A percentile compares a stretch with the other conserved stretches of the same genome.
phyloP scores from a whole-genome alignment of 2,329 filamentous ascomycete species.

The Colletotrichum costaricense region DNA sequence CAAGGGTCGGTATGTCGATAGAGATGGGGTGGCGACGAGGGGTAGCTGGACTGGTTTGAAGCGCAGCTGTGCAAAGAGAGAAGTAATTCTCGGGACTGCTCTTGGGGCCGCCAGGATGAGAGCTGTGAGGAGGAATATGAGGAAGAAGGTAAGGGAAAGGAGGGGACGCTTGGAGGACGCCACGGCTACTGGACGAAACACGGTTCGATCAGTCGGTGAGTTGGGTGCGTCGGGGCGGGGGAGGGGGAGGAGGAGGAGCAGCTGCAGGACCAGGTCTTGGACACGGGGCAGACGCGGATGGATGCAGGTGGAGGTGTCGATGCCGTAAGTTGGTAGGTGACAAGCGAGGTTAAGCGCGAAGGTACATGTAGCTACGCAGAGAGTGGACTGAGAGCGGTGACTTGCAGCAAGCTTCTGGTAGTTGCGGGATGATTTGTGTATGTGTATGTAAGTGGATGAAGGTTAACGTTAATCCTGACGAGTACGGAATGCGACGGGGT shows the following conservation, averaged over 20 bases:
- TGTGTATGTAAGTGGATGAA: conserved; percentile 10
- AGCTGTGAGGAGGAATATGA: conserved; percentile 66
- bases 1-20: conserved; percentile 46
- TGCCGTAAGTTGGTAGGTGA: not conserved
- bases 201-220: conserved; percentile 20
- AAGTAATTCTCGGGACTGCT: conserved; percentile 67
- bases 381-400: conserved; percentile 23
- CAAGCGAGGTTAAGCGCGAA: not conserved
- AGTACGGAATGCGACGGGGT: not conserved
- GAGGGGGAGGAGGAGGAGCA: conserved; percentile 22
- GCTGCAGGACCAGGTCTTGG: conserved; percentile 24
- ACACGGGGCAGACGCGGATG: not conserved
- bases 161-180: conserved; percentile 46
- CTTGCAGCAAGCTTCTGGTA: conserved; percentile 2
- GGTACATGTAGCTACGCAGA: not conserved
- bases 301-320: not conserved
- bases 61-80: conserved; percentile 67
- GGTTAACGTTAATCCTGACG: not conserved
- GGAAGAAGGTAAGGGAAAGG: conserved; percentile 59
- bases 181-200: conserved; percentile 47
- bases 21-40: conserved; percentile 40
- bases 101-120: conserved; percentile 76
- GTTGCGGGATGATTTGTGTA: not conserved
- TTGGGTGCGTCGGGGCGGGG: conserved; percentile 28
- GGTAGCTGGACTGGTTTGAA: conserved; percentile 46